These are phyloP conservation scores for Thyridium curvatum DNA, from an alignment of 2,329 filamentous ascomycete genomes.

Conservation along the genomic window DNA sequence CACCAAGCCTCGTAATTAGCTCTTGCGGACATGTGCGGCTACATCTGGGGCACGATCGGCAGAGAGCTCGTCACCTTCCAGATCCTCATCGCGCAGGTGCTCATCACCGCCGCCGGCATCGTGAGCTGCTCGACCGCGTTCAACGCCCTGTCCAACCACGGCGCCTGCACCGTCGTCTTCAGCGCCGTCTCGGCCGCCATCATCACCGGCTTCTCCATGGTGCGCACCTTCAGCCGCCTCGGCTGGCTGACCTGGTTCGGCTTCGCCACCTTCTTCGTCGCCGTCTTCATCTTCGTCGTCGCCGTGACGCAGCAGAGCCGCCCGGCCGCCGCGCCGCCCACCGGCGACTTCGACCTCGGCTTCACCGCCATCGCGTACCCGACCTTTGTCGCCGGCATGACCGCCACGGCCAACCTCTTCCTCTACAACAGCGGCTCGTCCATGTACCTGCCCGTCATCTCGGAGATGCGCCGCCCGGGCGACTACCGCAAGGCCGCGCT, in stretches of 20 bases:
- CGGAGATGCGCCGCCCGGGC: slow-evolving; percentile 48
- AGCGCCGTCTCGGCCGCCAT: slow-evolving; percentile 15
- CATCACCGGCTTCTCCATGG: slow-evolving; percentile 13
- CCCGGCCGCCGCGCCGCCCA: slow-evolving; percentile 49
- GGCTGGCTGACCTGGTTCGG: slow-evolving; percentile 30
- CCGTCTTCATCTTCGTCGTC: slow-evolving; percentile 29
- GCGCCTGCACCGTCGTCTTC: slow-evolving; percentile 17
- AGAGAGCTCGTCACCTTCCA: slow-evolving; percentile 15
- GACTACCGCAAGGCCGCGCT: slow-evolving; percentile 31
- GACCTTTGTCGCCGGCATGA: slow-evolving; percentile 47
- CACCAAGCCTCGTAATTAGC: slow-evolving; percentile 4
- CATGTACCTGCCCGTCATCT: slow-evolving; percentile 50
- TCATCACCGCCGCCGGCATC: slow-evolving; percentile 15
- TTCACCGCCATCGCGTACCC: slow-evolving; percentile 44
- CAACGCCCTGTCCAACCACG: slow-evolving; percentile 18
- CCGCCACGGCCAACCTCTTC: slow-evolving; percentile 47
- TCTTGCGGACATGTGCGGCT: slow-evolving; percentile 15
- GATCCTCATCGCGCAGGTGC: slow-evolving; percentile 15
- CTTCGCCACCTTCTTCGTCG: slow-evolving; percentile 40
- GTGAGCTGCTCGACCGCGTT: slow-evolving; percentile 13
- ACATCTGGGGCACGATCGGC: slow-evolving; percentile 15
- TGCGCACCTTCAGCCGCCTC: slow-evolving; percentile 11
- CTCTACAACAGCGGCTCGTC: slow-evolving; percentile 44
- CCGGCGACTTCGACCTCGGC: slow-evolving; percentile 48
- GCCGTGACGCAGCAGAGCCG: slow-evolving; percentile 36